Percentiles rank a stretch among this genome's conserved stretches.
Conservation (phyloP, 805 yeast genomes). For the Ascoidea rubescens region DNA sequence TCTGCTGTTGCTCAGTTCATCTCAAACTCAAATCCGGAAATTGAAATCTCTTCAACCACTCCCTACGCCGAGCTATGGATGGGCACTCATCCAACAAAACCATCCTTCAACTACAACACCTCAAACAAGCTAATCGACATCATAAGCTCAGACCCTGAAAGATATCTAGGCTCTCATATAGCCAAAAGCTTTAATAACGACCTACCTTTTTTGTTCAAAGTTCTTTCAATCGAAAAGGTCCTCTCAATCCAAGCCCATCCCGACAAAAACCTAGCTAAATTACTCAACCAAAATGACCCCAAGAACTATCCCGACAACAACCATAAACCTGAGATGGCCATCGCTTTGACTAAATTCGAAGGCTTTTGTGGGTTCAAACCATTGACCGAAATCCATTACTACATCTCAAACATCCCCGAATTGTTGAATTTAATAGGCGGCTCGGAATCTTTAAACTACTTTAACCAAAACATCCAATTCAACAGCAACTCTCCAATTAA, state of each 20-base stretch:
- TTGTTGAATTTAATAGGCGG: slow-evolving; percentile 53
- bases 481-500: slow-evolving; percentile 19
- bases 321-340: slow-evolving; percentile 99
- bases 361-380: slow-evolving; percentile 99
- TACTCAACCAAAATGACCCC: slow-evolving; percentile 73
- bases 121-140: slow-evolving; percentile 55
- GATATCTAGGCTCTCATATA: slow-evolving; percentile 43
- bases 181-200: slow-evolving; percentile 53
- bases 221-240: slow-evolving; percentile 83
- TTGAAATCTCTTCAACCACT: slow-evolving; percentile 50
- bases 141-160: slow-evolving; percentile 43
- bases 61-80: slow-evolving; percentile 99
- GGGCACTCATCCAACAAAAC: slow-evolving; percentile 95
- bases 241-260: slow-evolving; percentile 97
- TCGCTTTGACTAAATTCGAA: slow-evolving; percentile 90
- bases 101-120: slow-evolving; percentile 45
- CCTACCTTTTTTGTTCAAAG: slow-evolving; percentile 88
- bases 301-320: slow-evolving; percentile 93
- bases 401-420: slow-evolving; percentile 66
- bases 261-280: slow-evolving; percentile 70
- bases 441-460: slow-evolving; percentile 36
- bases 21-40: slow-evolving; percentile 44
- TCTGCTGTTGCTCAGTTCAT: slow-evolving; percentile 90
- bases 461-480: slow-evolving; percentile 31
- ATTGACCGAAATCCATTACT: slow-evolving; percentile 54